Percentiles rank a stretch among this genome's conserved stretches.
These are phyloP conservation scores for Podospora pseudocomata DNA, from an alignment of 495 filamentous ascomycete species.

Conservation along the genomic window DNA sequence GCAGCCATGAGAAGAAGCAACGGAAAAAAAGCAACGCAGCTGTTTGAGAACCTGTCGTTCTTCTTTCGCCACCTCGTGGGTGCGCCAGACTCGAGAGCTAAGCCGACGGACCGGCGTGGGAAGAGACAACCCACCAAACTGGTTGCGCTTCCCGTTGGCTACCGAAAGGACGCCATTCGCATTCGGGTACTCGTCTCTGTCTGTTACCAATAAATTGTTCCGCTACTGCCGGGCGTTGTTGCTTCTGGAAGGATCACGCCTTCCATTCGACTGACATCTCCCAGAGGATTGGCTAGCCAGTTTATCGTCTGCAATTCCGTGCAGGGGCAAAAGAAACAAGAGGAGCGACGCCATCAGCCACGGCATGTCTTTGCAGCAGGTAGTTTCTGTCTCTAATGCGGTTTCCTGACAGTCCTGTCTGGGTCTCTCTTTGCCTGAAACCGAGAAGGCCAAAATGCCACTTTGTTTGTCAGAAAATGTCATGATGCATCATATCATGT, in stretches of 20 bases:
- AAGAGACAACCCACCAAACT: background rate
- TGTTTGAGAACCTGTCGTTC: background rate
- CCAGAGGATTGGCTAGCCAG: too few species aligned
- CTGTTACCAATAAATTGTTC: background rate
- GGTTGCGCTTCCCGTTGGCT: background rate
- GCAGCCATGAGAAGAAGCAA: background rate
- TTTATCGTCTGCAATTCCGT: background rate
- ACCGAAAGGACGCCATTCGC: background rate
- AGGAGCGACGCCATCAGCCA: too few species aligned
- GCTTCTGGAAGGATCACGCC: background rate
- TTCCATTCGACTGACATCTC: background rate
- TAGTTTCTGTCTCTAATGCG: too few species aligned
- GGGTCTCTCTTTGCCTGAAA: background rate
- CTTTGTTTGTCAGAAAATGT: too few species aligned
- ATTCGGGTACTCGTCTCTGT: background rate
- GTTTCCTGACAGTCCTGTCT: too few species aligned
- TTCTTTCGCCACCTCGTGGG: background rate
- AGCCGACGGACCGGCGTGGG: background rate
- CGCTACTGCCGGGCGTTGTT: background rate
- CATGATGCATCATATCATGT: too few species aligned
- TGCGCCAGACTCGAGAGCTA: background rate
- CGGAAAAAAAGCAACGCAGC: background rate
- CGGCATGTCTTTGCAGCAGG: too few species aligned
- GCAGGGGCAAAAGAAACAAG: background rate
- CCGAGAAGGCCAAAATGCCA: background rate